Evolutionary conservation across 371 early-diverging fungal species (phyloP), one percentile per base, ranked within the genome.

Genomic region (Blastocladiella emersonii): DNA sequence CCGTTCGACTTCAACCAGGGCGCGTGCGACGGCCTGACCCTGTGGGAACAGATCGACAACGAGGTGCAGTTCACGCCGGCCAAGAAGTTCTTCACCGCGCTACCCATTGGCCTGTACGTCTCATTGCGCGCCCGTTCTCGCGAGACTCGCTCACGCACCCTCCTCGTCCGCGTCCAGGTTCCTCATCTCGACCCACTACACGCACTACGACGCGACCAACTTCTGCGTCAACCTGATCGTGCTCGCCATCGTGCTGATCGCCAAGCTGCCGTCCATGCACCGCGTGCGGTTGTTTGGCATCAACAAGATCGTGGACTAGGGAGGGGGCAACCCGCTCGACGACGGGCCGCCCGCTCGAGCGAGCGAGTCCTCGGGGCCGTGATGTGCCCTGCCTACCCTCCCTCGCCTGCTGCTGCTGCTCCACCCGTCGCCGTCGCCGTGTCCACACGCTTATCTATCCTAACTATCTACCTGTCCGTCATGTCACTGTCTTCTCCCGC

Each of bases 31-130:
- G 90, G 89, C 48, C 76, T 95, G 62, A 95, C 95, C 25, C 78
- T 97, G 61, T 97, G 98, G 98, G 98, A 97, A 74, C 98, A 97
- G 76, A 93, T 97, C 69, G 98, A 97, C 73, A 85, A 89, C 62
- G 96, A 95, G 49, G 87, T 82, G 35, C 94, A 95, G 68, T 95
- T 94, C 71, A 95, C 98, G n/a, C 92, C 95, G 7, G 87, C 96
- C 36, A 89, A 93, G 66, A 97, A 97, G 74, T 97, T 89, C 71
- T 76, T 95, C 44, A 94, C 93, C 17, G 87, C 88, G 15, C 82
- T 93, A 32, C 98, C 98, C 13, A 91, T 94, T 56, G 75, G 85
- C 55, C 75, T 97, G 94, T 96, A 88, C 82, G 90, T 75, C 27
- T 13, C 43, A 41, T 53, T 53, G 25, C 35, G 21, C 15, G 30